A percentile compares a stretch with the other conserved stretches of the same genome.
phyloP scores from a whole-genome alignment of 2,329 filamentous ascomycete genomes.

The Fusarium solani-melongenae region DNA sequence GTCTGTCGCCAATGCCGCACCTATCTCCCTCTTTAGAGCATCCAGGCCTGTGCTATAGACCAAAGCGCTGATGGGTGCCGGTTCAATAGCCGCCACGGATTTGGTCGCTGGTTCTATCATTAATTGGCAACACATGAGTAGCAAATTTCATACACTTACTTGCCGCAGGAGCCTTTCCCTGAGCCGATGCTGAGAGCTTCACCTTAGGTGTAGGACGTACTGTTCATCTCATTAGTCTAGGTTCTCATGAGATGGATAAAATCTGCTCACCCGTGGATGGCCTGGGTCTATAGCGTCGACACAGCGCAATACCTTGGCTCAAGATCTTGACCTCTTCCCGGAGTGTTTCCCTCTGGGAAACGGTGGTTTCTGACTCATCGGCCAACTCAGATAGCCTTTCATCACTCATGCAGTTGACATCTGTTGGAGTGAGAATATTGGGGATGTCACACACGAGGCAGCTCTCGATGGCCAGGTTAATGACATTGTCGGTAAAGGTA shows the following conservation, averaged over 20 bases:
- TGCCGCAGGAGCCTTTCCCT: background rate
- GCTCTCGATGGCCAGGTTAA: slow-evolving; percentile 60
- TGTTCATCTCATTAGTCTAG: background rate
- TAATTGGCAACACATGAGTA: background rate
- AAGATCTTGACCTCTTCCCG: slow-evolving; percentile 20
- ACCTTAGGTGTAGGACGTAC: slow-evolving; percentile 3
- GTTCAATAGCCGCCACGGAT: background rate
- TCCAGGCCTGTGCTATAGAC: background rate
- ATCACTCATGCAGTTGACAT: slow-evolving; percentile 9
- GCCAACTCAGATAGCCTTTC: slow-evolving; percentile 24
- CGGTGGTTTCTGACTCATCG: slow-evolving; percentile 5
- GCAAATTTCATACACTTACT: background rate
- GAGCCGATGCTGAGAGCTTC: background rate
- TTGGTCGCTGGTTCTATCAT: background rate
- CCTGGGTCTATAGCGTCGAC: slow-evolving; percentile 18
- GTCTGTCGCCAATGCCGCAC: background rate
- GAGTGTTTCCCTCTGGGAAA: slow-evolving; percentile 11
- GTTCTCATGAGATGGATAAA: background rate
- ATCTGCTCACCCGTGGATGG: slow-evolving; percentile 14
- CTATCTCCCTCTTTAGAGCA: background rate
- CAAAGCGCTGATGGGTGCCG: background rate
- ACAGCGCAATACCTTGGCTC: slow-evolving; percentile 12
- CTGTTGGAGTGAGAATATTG: slow-evolving; percentile 52
- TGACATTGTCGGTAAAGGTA: slow-evolving; percentile 60
- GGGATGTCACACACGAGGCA: slow-evolving; percentile 57